Conservation (phyloP, 805 yeast genomes). For the Saccharomyces kudriavzevii region DNA sequence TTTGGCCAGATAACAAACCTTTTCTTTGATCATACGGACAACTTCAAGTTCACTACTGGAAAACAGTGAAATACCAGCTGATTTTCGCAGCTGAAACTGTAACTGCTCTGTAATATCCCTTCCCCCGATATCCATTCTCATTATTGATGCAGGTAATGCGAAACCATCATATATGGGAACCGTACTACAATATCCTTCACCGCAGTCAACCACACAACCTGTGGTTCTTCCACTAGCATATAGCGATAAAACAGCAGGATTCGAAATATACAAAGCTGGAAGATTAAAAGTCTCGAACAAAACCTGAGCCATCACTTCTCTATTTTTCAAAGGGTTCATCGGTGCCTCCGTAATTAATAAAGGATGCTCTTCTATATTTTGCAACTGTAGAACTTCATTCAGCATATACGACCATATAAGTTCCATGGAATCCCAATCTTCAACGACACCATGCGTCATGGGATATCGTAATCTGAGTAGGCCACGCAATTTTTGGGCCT, state of each 20-base stretch:
- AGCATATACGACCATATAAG: constrained; percentile 66
- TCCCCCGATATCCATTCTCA: constrained; percentile 77
- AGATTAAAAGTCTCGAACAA: constrained; percentile 88
- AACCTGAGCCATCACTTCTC: constrained; percentile 85
- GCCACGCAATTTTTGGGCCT: constrained; percentile 72
- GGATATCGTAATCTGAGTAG: constrained; percentile 67
- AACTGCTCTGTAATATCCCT: constrained; percentile 74
- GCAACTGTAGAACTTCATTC: constrained; percentile 44
- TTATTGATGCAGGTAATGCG: constrained; percentile 61
- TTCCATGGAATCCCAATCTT: constrained; percentile 85
- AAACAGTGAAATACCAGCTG: constrained; percentile 53
- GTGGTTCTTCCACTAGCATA: constrained; percentile 89
- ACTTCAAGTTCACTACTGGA: constrained; percentile 79
- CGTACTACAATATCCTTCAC: constrained; percentile 84
- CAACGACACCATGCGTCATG: constrained; percentile 67
- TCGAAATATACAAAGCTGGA: constrained; percentile 91
- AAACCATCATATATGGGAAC: constrained; percentile 91
- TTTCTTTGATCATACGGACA: constrained; percentile 70
- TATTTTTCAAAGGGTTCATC: constrained; percentile 70
- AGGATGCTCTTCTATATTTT: constrained; percentile 75
- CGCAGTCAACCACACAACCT: constrained; percentile 83
- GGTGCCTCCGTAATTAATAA: constrained; percentile 85
- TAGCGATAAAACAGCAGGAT: constrained; percentile 77
- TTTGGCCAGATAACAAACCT: constrained; percentile 54
- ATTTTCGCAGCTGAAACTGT: constrained; percentile 56